Percentiles rank a stretch among this genome's conserved stretches.
Evolutionary conservation across 768 basidiomycete genomes (phyloP).

Genomic region (Leccinum pellstonianum): DNA sequence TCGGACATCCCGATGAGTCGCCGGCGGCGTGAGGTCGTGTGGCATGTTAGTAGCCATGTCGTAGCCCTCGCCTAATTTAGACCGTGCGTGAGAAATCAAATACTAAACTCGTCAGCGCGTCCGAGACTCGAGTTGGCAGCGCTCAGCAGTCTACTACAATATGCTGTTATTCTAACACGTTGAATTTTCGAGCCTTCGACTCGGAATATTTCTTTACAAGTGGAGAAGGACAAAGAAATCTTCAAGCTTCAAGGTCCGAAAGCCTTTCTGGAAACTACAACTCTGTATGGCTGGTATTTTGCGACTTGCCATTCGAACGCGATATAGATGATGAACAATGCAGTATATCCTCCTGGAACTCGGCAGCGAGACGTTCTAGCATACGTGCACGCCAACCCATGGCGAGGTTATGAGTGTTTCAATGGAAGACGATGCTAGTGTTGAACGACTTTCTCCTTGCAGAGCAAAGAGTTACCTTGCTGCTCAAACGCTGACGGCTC

Average conservation of each 20-base stretch:
- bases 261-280: not conserved
- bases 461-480: not conserved
- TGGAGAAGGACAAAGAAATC: not conserved
- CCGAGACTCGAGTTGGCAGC: too few relatives aligned
- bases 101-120: too few relatives aligned
- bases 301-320: not conserved
- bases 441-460: too few relatives aligned
- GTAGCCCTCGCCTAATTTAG: too few relatives aligned
- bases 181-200: not conserved
- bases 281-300: not conserved
- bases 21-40: not conserved
- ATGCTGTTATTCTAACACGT: too few relatives aligned
- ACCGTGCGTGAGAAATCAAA: too few relatives aligned
- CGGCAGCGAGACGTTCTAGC: not conserved
- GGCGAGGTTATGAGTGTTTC: not conserved
- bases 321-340: not conserved
- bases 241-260: not conserved
- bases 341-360: not conserved
- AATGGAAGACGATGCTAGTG: not conserved
- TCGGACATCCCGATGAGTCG: not conserved
- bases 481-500: not conserved
- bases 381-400: not conserved
- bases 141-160: too few relatives aligned
- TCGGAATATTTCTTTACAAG: not conserved
- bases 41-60: not conserved